Evolutionary conservation across 441 rosid species (phyloP).

Genomic region (Populus tomentosa): DNA sequence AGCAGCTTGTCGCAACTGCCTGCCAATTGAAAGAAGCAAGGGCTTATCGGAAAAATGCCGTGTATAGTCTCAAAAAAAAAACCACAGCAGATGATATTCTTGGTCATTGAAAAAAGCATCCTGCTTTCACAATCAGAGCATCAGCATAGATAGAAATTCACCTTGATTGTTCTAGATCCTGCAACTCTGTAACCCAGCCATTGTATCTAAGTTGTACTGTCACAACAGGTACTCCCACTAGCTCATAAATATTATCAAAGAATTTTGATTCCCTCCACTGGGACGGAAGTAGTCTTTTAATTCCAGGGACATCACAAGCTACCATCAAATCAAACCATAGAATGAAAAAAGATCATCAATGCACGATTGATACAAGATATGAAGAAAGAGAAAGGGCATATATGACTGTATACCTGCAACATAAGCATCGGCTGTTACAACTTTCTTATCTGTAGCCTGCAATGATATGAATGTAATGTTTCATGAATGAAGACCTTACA

Average conservation of each 20-base stretch:
- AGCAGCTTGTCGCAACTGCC: conserved; percentile 74
- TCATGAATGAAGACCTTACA: conserved; percentile 1
- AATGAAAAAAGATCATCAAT: not conserved
- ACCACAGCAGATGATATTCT: not conserved
- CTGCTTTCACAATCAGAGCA: not conserved
- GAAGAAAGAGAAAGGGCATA: not conserved
- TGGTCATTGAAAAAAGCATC: not conserved
- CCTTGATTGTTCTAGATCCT: conserved; percentile 83
- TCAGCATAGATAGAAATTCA: conserved; percentile 19
- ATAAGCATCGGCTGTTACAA: conserved; percentile 86
- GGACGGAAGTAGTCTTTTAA: conserved; percentile 79
- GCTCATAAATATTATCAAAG: conserved; percentile 75
- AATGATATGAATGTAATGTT: conserved; percentile 13
- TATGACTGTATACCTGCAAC: conserved; percentile 54
- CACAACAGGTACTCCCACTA: conserved; percentile 90
- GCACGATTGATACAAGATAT: not conserved
- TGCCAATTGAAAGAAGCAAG: conserved; percentile 22
- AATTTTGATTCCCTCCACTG: conserved; percentile 76
- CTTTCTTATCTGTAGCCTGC: conserved; percentile 81
- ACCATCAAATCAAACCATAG: conserved; percentile 19
- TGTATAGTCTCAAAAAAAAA: not conserved
- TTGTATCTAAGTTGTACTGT: conserved; percentile 95
- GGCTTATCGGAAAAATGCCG: not conserved
- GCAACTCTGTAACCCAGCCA: conserved; percentile 96
- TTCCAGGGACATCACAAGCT: conserved; percentile 98